Conservation (phyloP, 805 yeast genomes). For the Sugiyamaella qingdaonensis region DNA sequence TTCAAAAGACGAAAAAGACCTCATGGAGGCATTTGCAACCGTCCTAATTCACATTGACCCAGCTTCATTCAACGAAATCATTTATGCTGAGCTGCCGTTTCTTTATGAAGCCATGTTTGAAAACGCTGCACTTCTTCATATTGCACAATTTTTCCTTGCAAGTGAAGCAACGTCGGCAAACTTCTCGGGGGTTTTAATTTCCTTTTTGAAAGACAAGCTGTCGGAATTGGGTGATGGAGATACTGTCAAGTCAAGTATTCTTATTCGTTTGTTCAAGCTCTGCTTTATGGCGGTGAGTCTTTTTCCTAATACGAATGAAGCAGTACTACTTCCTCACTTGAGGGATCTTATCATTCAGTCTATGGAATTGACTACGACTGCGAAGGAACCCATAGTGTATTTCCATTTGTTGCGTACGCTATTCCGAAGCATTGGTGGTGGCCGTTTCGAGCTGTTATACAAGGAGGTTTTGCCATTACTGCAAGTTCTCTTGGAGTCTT, state of each 20-base stretch:
- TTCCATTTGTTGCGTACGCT: constrained; percentile 83
- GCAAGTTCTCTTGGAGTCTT: constrained; percentile 78
- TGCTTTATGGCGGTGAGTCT: constrained; percentile 95
- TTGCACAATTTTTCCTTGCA: constrained; percentile 91
- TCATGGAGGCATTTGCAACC: constrained; percentile 93
- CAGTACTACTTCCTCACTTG: constrained; percentile 82
- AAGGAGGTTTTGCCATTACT: constrained; percentile 88
- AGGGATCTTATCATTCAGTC: constrained; percentile 78
- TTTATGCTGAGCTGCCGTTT: constrained; percentile 71
- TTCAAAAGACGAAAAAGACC: constrained; percentile 87
- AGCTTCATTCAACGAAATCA: constrained; percentile 90
- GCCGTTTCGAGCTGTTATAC: constrained; percentile 87
- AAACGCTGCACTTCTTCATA: constrained; percentile 80
- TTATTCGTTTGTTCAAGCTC: constrained; percentile 81
- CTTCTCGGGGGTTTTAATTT: constrained; percentile 76
- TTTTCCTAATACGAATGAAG: constrained; percentile 80
- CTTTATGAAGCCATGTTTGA: constrained; percentile 73
- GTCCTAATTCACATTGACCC: constrained; percentile 92
- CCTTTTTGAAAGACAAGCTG: constrained; percentile 68
- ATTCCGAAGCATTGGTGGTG: constrained; percentile 95
- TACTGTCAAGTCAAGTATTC: constrained; percentile 67
- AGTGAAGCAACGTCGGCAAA: constrained; percentile 93
- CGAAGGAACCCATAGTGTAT: constrained; percentile 87
- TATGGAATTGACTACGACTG: constrained; percentile 70
- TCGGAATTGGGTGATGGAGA: constrained; percentile 79